Base-by-base conservation (phyloP, 2,329 filamentous ascomycete species). In the Penicillium psychrosexuale region DNA sequence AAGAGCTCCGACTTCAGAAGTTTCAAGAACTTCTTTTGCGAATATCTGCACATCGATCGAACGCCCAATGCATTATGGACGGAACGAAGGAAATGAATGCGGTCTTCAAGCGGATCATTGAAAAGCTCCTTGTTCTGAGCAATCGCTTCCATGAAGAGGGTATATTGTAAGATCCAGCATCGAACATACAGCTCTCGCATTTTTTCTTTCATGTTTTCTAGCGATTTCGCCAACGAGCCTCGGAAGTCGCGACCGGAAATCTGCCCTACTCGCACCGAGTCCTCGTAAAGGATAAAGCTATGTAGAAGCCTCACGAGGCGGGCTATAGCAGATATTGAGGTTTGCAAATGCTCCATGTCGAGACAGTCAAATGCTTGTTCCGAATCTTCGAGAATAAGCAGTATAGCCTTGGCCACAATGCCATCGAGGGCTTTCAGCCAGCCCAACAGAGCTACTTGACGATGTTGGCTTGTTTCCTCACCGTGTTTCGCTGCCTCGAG, bases 171-270 rank as follows among this genome's bases (percentile, higher is more conserved):
- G 36, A 89, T 91, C 93, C 94, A 97, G 11, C 87, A 84, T 33
- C 91, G 86, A 3, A 96, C 84, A 66, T 96, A 88, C 80, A 96
- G 88, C 63, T 97, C 91, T 38, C 91, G 86, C 40, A 97, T 77
- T 66, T 87, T 91, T 52, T 83, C 85, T 53, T 86, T 81, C 61
- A 88, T 77, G 37, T 73, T 69, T 50, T 77, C 69, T 28, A 77
- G 61, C 34, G 73, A 64, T 68, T 77, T 72, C 12, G 69, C 67
- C 8, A 76, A 66, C 11, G 71, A 59, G 15, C 66, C 84, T 68
- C 77, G 84, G 73, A 77, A 74, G 75, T 67, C 83, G 70, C 87
- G 84, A 2, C 86, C 77, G 6, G 82, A 77, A 4, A 81, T 80
- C 65, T 91, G 84, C 1, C 91, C 91, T 40, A 95, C 83, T 17